These are phyloP conservation scores for Aspergillus diversus DNA, from an alignment of 495 filamentous ascomycete species.

Conservation along the genomic window DNA sequence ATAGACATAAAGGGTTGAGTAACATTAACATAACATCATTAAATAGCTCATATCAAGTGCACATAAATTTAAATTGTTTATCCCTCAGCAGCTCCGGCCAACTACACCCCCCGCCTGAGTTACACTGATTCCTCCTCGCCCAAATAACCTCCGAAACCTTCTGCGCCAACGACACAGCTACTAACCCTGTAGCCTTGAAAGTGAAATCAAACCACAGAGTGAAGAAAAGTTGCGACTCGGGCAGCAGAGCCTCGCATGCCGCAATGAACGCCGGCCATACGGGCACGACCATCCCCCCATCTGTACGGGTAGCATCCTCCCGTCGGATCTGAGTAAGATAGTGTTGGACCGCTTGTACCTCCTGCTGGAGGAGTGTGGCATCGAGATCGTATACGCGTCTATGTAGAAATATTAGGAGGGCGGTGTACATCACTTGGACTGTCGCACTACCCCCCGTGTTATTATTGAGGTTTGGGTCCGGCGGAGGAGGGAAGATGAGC, in stretches of 20 bases:
- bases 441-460: not conserved
- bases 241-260: conserved; percentile 33
- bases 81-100: not conserved
- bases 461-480: not conserved
- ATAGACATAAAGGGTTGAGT: too few species aligned
- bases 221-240: not conserved
- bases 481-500: not conserved
- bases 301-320: conserved; percentile 20
- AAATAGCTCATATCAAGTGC: not conserved
- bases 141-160: not conserved
- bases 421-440: conserved; percentile 31
- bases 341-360: conserved; percentile 20
- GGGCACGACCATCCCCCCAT: conserved; percentile 24
- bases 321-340: conserved; percentile 9
- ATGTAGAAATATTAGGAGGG: conserved; percentile 39
- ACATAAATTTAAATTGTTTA: not conserved
- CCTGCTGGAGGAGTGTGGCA: conserved; percentile 29
- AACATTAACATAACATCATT: not conserved
- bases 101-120: not conserved
- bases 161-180: not conserved
- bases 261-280: conserved; percentile 42
- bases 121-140: not conserved
- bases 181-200: not conserved
- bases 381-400: conserved; percentile 32
- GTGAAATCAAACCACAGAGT: not conserved